These are phyloP conservation scores for Beauveria asiatica DNA, from an alignment of 2,329 filamentous ascomycete species.

Conservation along the genomic window DNA sequence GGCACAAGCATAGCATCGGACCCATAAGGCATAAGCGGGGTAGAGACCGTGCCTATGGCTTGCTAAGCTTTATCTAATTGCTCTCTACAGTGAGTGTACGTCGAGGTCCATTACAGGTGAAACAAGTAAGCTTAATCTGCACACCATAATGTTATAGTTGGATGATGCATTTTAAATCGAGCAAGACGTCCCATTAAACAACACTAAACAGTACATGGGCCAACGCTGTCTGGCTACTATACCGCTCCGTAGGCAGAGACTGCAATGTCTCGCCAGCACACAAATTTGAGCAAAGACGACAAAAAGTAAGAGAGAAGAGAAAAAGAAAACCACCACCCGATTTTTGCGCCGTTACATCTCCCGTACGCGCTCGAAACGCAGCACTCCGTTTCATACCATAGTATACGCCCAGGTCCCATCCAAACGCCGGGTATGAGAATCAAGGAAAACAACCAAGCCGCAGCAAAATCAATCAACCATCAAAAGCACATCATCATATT, in stretches of 20 bases:
- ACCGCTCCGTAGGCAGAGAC: not conserved
- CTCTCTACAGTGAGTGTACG: no score
- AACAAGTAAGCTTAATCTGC: not conserved
- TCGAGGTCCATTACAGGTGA: not conserved
- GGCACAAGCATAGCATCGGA: no score
- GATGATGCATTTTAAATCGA: not conserved
- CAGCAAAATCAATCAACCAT: not conserved
- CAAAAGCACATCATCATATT: not conserved
- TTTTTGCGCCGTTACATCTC: not conserved
- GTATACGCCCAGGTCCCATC: not conserved
- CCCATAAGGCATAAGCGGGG: no score
- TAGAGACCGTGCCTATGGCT: no score
- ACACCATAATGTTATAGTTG: not conserved
- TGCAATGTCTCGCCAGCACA: not conserved
- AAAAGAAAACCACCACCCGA: not conserved
- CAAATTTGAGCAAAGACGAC: not conserved
- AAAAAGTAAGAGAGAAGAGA: not conserved
- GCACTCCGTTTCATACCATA: not conserved
- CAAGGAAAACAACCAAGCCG: not conserved
- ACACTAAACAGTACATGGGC: not conserved
- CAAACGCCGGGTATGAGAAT: not conserved
- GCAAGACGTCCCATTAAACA: not conserved
- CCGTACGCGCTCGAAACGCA: not conserved
- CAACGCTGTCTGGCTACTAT: conserved; percentile 1
- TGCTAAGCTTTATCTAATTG: not conserved